Percentiles rank a stretch among this genome's conserved stretches.
phyloP scores from a whole-genome alignment of 805 yeast species.

The Starmerella roubikii region DNA sequence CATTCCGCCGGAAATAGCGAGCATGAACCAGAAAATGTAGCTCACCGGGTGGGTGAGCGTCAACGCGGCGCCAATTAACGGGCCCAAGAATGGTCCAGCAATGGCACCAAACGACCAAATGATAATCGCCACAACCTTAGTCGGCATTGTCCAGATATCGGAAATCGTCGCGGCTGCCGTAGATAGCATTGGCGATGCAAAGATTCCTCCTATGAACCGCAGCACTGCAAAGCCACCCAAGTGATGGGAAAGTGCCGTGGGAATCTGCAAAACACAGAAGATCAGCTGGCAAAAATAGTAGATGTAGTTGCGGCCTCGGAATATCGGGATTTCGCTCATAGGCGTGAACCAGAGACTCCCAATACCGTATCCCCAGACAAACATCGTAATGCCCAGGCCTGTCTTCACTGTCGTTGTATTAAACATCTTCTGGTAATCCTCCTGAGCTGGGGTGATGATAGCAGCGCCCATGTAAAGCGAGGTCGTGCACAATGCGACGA shows the following conservation, averaged over 20 bases:
- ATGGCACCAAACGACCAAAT: slow-evolving; percentile 43
- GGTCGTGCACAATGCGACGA: slow-evolving; percentile 35
- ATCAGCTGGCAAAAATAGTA: slow-evolving; percentile 35
- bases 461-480: slow-evolving; percentile 49
- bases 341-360: slow-evolving; percentile 47
- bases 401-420: slow-evolving; percentile 33
- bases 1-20: slow-evolving; percentile 29
- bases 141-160: slow-evolving; percentile 34
- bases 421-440: slow-evolving; percentile 31
- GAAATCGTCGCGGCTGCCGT: slow-evolving; percentile 47
- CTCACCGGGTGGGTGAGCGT: slow-evolving; percentile 37
- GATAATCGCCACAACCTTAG: slow-evolving; percentile 36
- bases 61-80: slow-evolving; percentile 42
- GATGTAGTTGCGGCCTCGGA: slow-evolving; percentile 37
- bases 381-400: slow-evolving; percentile 39
- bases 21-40: slow-evolving; percentile 41
- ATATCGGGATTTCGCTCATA: slow-evolving; percentile 34
- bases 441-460: slow-evolving; percentile 42
- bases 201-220: slow-evolving; percentile 41
- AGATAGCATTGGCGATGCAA: slow-evolving; percentile 43
- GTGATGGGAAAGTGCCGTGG: slow-evolving; percentile 39
- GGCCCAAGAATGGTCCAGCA: slow-evolving; percentile 44
- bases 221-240: slow-evolving; percentile 39
- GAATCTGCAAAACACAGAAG: slow-evolving; percentile 41
- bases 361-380: slow-evolving; percentile 47